Base-by-base conservation (phyloP, 257 asterid genomes). In the Asclepias syriaca region DNA sequence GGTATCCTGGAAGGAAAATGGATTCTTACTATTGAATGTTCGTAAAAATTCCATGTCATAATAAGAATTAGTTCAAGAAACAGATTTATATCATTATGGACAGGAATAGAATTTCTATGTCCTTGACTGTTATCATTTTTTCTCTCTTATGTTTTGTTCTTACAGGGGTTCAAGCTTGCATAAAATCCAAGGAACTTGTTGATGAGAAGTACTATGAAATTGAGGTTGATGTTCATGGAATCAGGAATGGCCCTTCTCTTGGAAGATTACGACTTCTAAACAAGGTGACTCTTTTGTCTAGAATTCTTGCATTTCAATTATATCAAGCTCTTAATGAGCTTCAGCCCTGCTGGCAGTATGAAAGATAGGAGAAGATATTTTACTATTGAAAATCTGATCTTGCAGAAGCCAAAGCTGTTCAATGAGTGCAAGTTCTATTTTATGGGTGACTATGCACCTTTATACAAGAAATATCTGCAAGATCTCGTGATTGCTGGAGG, bases 1-100 rank as follows among this genome's bases (percentile, higher is more conserved):
- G 97, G 97, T 37, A 80, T 94, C 76, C 73, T 94, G 86, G 93
- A 85, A 79, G 99, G 99, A 68, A 90, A 91, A 86, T 94, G 99
- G 99, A 85, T 91, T 75, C 69, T 94, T 79, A 85, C 83, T 72
- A 82, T 86, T 9, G 78, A 86, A 9, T 94, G 99, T 94, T 69
- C 85, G 98, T 84, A 70, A 18, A 32, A 55, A 66, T 69, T 53
- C 40, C 46, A 3, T 14, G 40, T 46, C 55, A 37, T 43, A 55
- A 37, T 21, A 56, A 48, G 5, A 46, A 58, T 2, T 12, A 8
- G 29, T 58, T 24, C 57, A 43, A 58, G 19, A 56, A 39, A 54
- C 27, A 37, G 22, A 46, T 50, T 13, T 68, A 49, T 48, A 48
- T 6, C 53, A 69, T 61, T 51, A 6, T 24, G 1, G 58, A 2